Conservation (phyloP, 768 basidiomycete genomes). For the Termitomyces sp. region DNA sequence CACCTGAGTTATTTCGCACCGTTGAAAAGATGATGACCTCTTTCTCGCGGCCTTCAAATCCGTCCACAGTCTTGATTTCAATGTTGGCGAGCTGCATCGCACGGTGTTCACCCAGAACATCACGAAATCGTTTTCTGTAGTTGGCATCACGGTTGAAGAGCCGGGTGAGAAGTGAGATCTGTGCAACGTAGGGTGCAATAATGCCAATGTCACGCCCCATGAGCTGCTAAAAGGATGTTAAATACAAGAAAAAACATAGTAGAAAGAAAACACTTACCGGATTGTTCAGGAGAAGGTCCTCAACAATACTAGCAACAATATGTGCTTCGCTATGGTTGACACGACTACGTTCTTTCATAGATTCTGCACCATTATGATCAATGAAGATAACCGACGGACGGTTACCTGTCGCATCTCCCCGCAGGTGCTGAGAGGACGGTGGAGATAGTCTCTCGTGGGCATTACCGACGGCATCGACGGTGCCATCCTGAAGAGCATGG, state of each 20-base stretch:
- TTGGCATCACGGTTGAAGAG: conserved; percentile 53
- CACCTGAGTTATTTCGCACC: conserved; percentile 73
- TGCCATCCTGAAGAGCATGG: conserved; percentile 66
- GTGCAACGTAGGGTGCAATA: conserved; percentile 89
- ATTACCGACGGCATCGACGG: conserved; percentile 48
- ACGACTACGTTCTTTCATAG: conserved; percentile 61
- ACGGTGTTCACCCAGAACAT: conserved; percentile 60
- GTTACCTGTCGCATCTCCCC: conserved; percentile 30
- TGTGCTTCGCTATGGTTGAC: conserved; percentile 75
- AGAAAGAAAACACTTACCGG: conserved; percentile 41
- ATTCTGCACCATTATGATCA: conserved; percentile 72
- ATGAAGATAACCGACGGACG: conserved; percentile 72
- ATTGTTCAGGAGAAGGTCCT: conserved; percentile 75
- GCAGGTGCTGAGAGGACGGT: conserved; percentile 53
- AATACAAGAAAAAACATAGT: conserved; percentile 6
- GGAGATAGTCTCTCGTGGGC: conserved; percentile 50
- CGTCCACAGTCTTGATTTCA: conserved; percentile 91
- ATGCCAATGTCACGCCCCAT: conserved; percentile 79
- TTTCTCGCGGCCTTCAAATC: conserved; percentile 93
- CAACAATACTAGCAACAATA: conserved; percentile 74
- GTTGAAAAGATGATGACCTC: conserved; percentile 90
- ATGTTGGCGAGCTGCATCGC: conserved; percentile 60
- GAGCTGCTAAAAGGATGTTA: conserved; percentile 39
- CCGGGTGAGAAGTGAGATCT: conserved; percentile 71
- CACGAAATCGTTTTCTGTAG: conserved; percentile 47